These are phyloP conservation scores for Flueggea neowawraea DNA, from an alignment of 441 rosid genomes.

Conservation along the genomic window DNA sequence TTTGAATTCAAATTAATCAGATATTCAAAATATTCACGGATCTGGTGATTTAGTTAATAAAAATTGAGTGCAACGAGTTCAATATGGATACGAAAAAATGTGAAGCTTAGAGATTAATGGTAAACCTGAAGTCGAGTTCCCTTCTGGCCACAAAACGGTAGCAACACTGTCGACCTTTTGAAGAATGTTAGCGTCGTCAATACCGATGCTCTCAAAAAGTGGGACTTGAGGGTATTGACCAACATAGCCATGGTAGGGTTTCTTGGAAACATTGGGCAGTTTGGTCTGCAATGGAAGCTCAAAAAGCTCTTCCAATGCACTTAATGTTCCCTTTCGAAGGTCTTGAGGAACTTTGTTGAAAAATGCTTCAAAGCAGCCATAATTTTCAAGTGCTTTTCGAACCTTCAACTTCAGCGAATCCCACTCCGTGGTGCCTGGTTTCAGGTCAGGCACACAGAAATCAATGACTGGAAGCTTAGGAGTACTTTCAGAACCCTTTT, in stretches of 20 bases:
- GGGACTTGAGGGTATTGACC: constrained; percentile 17
- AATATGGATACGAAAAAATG: too few species aligned
- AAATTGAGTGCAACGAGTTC: too few species aligned
- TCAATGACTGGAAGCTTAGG: constrained; percentile 22
- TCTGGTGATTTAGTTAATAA: too few species aligned
- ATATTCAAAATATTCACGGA: too few species aligned
- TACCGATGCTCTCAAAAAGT: constrained; percentile 24
- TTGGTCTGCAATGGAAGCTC: constrained; percentile 24
- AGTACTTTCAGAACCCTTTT: background rate
- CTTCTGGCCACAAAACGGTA: constrained; percentile 23
- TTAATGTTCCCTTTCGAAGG: background rate
- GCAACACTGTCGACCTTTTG: constrained; percentile 13
- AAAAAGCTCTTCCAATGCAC: constrained; percentile 20
- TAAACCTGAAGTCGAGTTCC: constrained; percentile 19
- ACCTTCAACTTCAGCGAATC: constrained; percentile 16
- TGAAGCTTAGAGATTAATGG: background rate
- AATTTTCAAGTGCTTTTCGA: constrained; percentile 15
- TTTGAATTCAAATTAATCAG: too few species aligned
- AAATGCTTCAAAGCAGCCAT: constrained; percentile 27
- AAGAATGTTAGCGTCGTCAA: constrained; percentile 12
- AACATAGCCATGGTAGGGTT: constrained; percentile 20
- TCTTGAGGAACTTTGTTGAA: constrained; percentile 14
- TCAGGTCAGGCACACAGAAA: constrained; percentile 8
- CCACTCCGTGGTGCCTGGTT: constrained; percentile 18
- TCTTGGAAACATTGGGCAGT: constrained; percentile 8